Evolutionary conservation across 257 asterid genomes (phyloP).

Genomic region (Gentiana dahurica): DNA sequence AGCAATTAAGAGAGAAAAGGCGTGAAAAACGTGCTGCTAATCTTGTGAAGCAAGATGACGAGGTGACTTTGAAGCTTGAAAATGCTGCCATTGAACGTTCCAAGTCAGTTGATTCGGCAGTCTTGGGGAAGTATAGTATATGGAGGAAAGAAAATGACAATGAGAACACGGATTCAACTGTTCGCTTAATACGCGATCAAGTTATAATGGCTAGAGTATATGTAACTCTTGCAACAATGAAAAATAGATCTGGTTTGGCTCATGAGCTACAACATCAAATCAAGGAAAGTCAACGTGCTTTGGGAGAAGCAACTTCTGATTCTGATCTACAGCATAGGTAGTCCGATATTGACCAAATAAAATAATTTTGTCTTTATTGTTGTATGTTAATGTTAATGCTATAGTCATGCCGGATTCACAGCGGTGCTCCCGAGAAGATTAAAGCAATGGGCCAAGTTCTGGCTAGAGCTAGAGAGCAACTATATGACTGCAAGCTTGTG

Average conservation of each 20-base stretch:
- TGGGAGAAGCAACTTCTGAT: constrained; percentile 83
- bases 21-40: constrained; percentile 86
- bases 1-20: constrained; percentile 76
- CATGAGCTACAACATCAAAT: constrained; percentile 66
- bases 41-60: constrained; percentile 74
- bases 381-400: constrained; percentile 14
- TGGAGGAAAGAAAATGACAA: constrained; percentile 94
- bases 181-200: constrained; percentile 92
- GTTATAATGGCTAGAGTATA: constrained; percentile 96
- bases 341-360: background rate
- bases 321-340: constrained; percentile 73
- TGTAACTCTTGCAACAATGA: constrained; percentile 72
- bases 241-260: constrained; percentile 57
- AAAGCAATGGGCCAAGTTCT: constrained; percentile 90
- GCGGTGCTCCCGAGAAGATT: constrained; percentile 75
- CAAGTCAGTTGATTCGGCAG: constrained; percentile 92
- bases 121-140: constrained; percentile 87
- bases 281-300: constrained; percentile 91
- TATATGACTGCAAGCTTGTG: constrained; percentile 86
- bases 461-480: constrained; percentile 78
- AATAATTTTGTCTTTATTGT: constrained; percentile 5
- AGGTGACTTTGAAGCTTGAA: constrained; percentile 79
- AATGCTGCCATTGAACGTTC: constrained; percentile 90
- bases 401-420: constrained; percentile 10
- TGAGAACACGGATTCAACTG: constrained; percentile 85